Conservation (phyloP, 768 basidiomycete species). For the Nevesoporus exiguus region DNA sequence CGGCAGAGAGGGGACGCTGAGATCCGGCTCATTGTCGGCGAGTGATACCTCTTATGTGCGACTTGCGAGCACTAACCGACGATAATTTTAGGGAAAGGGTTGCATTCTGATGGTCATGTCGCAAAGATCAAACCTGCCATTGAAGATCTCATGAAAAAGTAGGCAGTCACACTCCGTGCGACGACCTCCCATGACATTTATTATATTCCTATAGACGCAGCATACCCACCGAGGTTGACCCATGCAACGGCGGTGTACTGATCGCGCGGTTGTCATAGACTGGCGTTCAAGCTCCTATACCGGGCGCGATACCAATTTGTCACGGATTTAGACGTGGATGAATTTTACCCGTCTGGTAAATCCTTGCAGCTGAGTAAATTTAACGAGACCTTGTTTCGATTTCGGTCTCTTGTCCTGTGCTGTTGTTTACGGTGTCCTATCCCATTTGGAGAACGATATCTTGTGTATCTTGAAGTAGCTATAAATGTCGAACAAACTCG, state of each 20-base stretch:
- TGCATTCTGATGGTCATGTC: constrained; percentile 72
- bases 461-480: background rate
- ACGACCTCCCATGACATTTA: background rate
- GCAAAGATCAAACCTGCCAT: constrained; percentile 93
- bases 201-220: constrained; percentile 49
- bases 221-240: constrained; percentile 72
- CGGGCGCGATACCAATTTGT: background rate
- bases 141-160: constrained; percentile 83
- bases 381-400: background rate
- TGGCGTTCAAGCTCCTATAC: background rate
- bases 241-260: constrained; percentile 79
- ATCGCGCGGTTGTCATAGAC: constrained; percentile 50
- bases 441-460: background rate
- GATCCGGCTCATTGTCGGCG: constrained; percentile 82
- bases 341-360: background rate
- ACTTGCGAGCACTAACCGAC: background rate
- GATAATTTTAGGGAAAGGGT: constrained; percentile 63
- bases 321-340: background rate
- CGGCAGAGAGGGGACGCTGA: constrained; percentile 59
- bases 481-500: background rate
- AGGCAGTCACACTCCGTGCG: constrained; percentile 15
- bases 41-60: constrained; percentile 25
- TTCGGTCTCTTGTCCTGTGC: background rate
- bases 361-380: background rate
- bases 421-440: constrained; percentile 2